These are phyloP conservation scores for Pilasporangium apinafurcum DNA, from an alignment of 352 stramenopile species.

Conservation along the genomic window DNA sequence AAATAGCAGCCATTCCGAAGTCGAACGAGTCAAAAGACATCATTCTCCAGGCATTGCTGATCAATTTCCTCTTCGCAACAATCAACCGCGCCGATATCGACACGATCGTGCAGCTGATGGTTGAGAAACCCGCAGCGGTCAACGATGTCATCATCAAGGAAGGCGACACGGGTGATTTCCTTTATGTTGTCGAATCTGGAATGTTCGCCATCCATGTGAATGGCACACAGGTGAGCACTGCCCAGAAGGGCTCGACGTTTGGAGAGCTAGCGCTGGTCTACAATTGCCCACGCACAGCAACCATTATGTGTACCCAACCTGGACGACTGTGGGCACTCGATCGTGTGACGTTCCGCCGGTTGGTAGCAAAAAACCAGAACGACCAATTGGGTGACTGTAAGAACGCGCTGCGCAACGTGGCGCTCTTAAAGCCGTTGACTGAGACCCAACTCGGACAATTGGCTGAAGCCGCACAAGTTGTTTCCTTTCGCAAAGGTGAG, in stretches of 20 bases:
- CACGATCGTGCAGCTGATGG: slow-evolving; percentile 47
- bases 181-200: slow-evolving; percentile 78
- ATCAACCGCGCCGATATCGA: slow-evolving; percentile 47
- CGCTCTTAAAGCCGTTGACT: slow-evolving; percentile 39
- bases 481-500: slow-evolving; percentile 60
- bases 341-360: slow-evolving; percentile 76
- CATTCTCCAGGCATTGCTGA: slow-evolving; percentile 54
- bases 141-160: slow-evolving; percentile 54
- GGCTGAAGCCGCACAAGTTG: slow-evolving; percentile 55
- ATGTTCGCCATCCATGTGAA: slow-evolving; percentile 86
- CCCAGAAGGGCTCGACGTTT: slow-evolving; percentile 82
- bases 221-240: slow-evolving; percentile 66
- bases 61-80: slow-evolving; percentile 64
- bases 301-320: slow-evolving; percentile 44
- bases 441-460: slow-evolving; percentile 56
- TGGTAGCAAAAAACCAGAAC: slow-evolving; percentile 74
- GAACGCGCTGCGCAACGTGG: slow-evolving; percentile 53
- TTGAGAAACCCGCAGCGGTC: slow-evolving; percentile 24
- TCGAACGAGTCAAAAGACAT: slow-evolving; percentile 27
- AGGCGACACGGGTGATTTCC: slow-evolving; percentile 66
- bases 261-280: slow-evolving; percentile 96
- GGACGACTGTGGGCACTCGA: slow-evolving; percentile 81
- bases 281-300: slow-evolving; percentile 92
- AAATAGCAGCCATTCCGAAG: slow-evolving; percentile 29
- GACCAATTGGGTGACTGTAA: slow-evolving; percentile 64